Percentiles rank a stretch among this genome's conserved stretches.
Evolutionary conservation across 2,329 filamentous ascomycete species (phyloP).

Genomic region (Grosmannia huntii): DNA sequence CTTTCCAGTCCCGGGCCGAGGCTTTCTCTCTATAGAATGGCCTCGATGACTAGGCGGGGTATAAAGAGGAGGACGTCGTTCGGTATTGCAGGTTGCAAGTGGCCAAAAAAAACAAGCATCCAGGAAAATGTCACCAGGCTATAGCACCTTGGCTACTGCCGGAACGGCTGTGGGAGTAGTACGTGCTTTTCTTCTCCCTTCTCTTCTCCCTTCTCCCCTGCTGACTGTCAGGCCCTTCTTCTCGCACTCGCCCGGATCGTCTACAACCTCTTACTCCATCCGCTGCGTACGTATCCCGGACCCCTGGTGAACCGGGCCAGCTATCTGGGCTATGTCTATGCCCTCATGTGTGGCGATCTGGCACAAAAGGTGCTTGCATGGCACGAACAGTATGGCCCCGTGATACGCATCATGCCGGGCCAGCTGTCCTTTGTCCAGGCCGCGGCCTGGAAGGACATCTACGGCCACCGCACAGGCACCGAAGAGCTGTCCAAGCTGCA

Average conservation of each 20-base stretch:
- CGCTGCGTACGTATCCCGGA: conserved; percentile 19
- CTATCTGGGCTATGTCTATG: conserved; percentile 1
- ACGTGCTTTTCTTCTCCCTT: too few species aligned
- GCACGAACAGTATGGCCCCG: conserved; percentile 21
- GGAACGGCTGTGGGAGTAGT: too few species aligned
- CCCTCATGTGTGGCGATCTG: conserved; percentile 5
- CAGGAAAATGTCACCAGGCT: too few species aligned
- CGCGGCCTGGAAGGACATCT: conserved; percentile 25
- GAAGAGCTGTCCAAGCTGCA: conserved; percentile 10
- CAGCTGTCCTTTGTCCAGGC: conserved; percentile 26
- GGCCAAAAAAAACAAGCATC: too few species aligned
- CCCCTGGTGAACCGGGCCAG: conserved; percentile 16
- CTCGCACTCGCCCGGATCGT: conserved; percentile 1
- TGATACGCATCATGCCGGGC: conserved; percentile 28
- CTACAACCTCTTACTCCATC: conserved; percentile 23
- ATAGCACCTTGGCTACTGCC: too few species aligned
- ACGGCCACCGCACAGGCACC: conserved; percentile 14
- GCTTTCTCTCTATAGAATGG: too few species aligned
- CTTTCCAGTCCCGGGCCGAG: too few species aligned
- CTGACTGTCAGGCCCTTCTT: neutral
- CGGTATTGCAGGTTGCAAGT: too few species aligned
- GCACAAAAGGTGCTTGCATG: conserved; percentile 9
- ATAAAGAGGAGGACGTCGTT: too few species aligned
- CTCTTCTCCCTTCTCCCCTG: too few species aligned
- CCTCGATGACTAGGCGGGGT: too few species aligned